phyloP scores from a whole-genome alignment of 164 flowering plant genomes.

The Magnolia officinalis region DNA sequence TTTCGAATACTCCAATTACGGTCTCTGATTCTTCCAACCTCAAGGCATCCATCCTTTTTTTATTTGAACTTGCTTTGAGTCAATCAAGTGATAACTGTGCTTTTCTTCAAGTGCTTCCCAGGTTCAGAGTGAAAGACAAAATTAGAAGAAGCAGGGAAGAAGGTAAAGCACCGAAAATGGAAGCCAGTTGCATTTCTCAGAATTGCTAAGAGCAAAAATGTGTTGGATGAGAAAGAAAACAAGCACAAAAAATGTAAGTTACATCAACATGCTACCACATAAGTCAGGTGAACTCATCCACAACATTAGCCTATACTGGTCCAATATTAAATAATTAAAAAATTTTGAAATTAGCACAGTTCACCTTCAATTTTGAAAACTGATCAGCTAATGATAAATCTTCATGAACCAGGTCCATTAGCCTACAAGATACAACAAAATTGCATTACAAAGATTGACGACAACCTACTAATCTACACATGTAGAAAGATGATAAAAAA shows the following conservation, averaged over 20 bases:
- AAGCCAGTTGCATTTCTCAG: not conserved
- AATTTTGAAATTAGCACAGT: not conserved
- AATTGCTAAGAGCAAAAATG: conserved; percentile 1
- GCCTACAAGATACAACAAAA: conserved; percentile 38
- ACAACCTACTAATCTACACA: not conserved
- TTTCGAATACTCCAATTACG: not conserved
- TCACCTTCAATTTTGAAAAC: conserved; percentile 74
- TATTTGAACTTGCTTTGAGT: too few species aligned
- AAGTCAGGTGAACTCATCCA: not conserved
- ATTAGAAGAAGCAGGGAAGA: not conserved
- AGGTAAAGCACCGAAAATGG: not conserved
- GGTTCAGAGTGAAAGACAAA: not conserved
- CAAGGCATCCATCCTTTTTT: not conserved
- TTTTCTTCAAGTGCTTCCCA: too few species aligned
- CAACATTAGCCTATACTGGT: not conserved
- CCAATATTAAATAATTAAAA: not conserved
- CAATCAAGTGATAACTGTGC: too few species aligned
- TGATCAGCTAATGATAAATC: conserved; percentile 88
- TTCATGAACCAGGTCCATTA: conserved; percentile 80
- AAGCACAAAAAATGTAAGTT: not conserved
- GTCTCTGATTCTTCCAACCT: not conserved
- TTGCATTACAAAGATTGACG: not conserved
- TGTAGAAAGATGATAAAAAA: not conserved
- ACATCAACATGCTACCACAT: not conserved
- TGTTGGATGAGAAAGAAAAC: not conserved